These are phyloP conservation scores for Globisporangium orthogonon DNA, from an alignment of 352 stramenopile genomes.

Conservation along the genomic window DNA sequence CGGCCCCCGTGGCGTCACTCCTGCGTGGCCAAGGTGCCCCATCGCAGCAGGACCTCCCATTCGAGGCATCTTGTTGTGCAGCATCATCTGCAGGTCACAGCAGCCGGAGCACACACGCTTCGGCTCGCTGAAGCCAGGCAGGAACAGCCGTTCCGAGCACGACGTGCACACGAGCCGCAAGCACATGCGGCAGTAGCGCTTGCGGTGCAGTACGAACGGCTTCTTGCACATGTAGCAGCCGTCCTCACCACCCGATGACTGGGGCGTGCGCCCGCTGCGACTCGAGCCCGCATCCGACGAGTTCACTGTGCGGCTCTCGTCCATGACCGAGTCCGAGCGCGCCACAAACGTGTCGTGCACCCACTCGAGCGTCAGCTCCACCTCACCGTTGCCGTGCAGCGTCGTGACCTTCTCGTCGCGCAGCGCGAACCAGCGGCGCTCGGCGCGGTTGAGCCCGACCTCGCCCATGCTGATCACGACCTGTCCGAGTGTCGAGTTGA, in stretches of 20 bases:
- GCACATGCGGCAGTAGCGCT: conserved; percentile 84
- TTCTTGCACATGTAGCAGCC: conserved; percentile 80
- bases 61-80: conserved; percentile 80
- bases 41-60: conserved; percentile 20
- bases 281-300: conserved; percentile 7
- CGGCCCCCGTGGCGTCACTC: conserved; percentile 3
- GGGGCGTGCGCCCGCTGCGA: conserved; percentile 12
- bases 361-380: conserved; percentile 88
- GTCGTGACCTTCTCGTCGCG: conserved; percentile 61
- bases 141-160: conserved; percentile 83
- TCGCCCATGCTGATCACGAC: conserved; percentile 75
- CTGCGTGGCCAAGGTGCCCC: conserved; percentile 10
- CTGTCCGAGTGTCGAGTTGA: conserved; percentile 71
- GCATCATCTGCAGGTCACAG: conserved; percentile 85
- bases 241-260: conserved; percentile 29
- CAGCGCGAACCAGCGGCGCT: conserved; percentile 76
- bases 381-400: conserved; percentile 68
- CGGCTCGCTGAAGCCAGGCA: conserved; percentile 82
- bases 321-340: conserved; percentile 80
- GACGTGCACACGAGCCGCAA: conserved; percentile 74
- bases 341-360: conserved; percentile 88
- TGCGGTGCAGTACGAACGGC: conserved; percentile 72
- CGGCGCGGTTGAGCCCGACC: conserved; percentile 70
- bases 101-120: conserved; percentile 83
- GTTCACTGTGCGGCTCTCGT: conserved; percentile 42